These are phyloP conservation scores for Raphanus raphanistrum DNA, from an alignment of 345 rosid genomes.

Conservation along the genomic window DNA sequence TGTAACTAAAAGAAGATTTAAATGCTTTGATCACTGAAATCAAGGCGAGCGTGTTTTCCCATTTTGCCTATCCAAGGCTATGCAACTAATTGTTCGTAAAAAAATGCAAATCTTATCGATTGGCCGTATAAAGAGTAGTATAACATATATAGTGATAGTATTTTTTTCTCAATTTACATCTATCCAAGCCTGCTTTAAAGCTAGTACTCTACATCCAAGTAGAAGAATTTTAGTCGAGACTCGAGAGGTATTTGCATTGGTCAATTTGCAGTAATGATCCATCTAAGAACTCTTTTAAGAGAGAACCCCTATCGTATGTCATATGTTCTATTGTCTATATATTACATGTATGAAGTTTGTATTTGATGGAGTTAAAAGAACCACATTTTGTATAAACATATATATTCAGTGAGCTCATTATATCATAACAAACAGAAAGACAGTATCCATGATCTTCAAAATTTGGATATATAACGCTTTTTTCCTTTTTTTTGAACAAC, in stretches of 20 bases:
- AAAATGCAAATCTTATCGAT: not conserved
- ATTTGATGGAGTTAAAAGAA: not conserved
- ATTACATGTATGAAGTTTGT: not conserved
- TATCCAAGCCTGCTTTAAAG: not conserved
- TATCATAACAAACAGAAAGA: not conserved
- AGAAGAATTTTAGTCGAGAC: not conserved
- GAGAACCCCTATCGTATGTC: not conserved
- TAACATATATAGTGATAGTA: not conserved
- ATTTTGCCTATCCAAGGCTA: not conserved
- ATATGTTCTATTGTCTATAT: not conserved
- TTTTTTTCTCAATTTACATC: not conserved
- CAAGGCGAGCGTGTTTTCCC: constrained; percentile 23
- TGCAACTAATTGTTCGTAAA: not conserved
- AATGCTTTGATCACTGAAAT: constrained; percentile 36
- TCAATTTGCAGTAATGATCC: not conserved
- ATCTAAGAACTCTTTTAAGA: not conserved
- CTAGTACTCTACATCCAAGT: not conserved
- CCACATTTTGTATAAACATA: not conserved
- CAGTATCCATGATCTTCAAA: not conserved
- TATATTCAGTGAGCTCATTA: too few species aligned
- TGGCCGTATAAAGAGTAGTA: not conserved
- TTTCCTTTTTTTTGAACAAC: too few species aligned
- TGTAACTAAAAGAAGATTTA: not conserved
- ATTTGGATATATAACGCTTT: not conserved
- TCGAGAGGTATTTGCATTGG: not conserved